Evolutionary conservation across 768 basidiomycete species (phyloP), one percentile per base, ranked within the genome.

Genomic region (Boletus rubescentipes): DNA sequence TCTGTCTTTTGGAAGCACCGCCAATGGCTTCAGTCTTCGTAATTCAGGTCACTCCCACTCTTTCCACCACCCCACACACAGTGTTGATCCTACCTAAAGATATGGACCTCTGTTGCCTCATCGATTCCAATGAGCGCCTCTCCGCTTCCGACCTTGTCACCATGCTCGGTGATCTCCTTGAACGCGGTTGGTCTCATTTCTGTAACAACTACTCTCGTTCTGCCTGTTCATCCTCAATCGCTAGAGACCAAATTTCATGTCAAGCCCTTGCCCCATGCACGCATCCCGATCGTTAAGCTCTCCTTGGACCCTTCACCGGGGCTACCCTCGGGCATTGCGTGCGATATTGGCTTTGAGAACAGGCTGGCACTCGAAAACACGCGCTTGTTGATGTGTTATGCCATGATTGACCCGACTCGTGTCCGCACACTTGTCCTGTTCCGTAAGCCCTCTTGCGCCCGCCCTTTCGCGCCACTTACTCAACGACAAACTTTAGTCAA

Each of bases 301-400:
- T 93, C 91, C 21, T 82, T 98, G 23, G 87, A 92, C 68, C 91
- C 92, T 16, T 90, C 91, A 3, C 86, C 85, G 11, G 84, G 86
- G 5, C 76, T 93, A 14, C 87, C 88, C 9, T 80, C 84, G 46
- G 95, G 94, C 51, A 96, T 99, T 62, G 91, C 95, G 8, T 98
- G 96, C 68, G 96, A 99, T 70, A 99, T 99, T 60, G 96, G 96
- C 16, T 98, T 98, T 63, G 96, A 97, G 77, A 98, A 98, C 73
- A 83, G 95, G 65, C 79, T 99, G 50, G 96, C 96, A 26, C 78
- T 99, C 52, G 96, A 99, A 75, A 99, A 99, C 71, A 99, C 96
- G 32, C 82, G 96, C 51, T 74, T 99, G 55, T 79, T 99, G 53
- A 88, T 95, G 83, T 98, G 93, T 68, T 99, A 99, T 73, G 95